A percentile compares a stretch with the other conserved stretches of the same genome.
Conservation (phyloP, 2,329 filamentous ascomycete genomes). For the Dryadomyces quercus-mongolicae region DNA sequence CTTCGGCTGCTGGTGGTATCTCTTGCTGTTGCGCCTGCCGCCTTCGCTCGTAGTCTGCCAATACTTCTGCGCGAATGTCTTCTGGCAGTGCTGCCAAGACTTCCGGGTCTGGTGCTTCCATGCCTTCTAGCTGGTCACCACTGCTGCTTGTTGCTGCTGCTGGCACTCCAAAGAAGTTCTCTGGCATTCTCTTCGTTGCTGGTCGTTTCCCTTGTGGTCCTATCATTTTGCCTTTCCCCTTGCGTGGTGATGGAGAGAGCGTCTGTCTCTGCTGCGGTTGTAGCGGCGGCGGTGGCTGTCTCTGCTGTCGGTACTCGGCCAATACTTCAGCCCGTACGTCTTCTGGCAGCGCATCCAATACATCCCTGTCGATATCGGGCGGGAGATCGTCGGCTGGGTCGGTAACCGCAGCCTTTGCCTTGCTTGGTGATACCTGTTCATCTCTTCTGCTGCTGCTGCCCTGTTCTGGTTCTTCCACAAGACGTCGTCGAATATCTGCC, state of each 20-base stretch:
- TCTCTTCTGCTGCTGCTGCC: slow-evolving; percentile 11
- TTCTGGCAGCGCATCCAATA: slow-evolving; percentile 70
- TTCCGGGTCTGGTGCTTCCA: slow-evolving; percentile 48
- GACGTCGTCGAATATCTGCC: slow-evolving; percentile 64
- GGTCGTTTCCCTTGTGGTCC: not conserved
- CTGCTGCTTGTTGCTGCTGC: not conserved
- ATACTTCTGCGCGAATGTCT: slow-evolving; percentile 65
- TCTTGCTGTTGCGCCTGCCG: slow-evolving; percentile 26
- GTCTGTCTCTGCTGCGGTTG: slow-evolving; percentile 22
- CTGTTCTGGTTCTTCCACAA: slow-evolving; percentile 45
- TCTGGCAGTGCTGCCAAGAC: slow-evolving; percentile 76
- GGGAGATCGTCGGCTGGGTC: slow-evolving; percentile 29
- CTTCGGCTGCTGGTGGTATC: slow-evolving; percentile 17
- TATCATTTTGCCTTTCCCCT: slow-evolving; percentile 1
- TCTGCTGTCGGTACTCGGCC: slow-evolving; percentile 47
- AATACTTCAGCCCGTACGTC: slow-evolving; percentile 79
- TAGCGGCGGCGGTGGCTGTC: slow-evolving; percentile 16
- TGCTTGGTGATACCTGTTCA: slow-evolving; percentile 13
- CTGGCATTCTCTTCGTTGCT: slow-evolving; percentile 14
- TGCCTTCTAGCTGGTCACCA: slow-evolving; percentile 14
- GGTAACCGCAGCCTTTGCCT: not conserved
- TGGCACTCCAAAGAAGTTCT: slow-evolving; percentile 6
- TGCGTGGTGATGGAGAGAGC: slow-evolving; percentile 38
- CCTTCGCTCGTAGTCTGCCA: slow-evolving; percentile 58
- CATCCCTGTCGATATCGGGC: slow-evolving; percentile 74